A percentile compares a stretch with the other conserved stretches of the same genome.
phyloP scores from a whole-genome alignment of 73 alveolate species.

The Blepharisma japonicum region DNA sequence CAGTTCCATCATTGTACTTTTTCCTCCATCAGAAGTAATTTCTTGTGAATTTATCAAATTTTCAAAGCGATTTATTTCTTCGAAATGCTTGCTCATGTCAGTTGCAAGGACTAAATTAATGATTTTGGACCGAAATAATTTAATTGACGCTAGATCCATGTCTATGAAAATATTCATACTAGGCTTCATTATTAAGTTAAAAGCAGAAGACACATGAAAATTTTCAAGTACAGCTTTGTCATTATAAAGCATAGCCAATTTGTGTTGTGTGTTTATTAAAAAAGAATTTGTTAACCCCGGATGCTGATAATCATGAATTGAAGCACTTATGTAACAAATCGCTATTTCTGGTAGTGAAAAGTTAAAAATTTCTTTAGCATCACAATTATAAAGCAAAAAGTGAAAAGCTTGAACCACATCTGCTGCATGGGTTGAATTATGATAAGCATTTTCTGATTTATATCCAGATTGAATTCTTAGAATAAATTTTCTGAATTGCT shows the following conservation, averaged over 20 bases:
- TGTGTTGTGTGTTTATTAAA: conserved; percentile 49
- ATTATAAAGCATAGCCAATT: conserved; percentile 56
- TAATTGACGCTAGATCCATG: neutral
- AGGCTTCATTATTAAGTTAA: neutral
- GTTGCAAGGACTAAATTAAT: conserved; percentile 42
- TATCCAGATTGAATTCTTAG: conserved; percentile 34
- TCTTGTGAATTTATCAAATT: conserved; percentile 20
- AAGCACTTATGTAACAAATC: conserved; percentile 23
- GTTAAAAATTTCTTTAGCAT: neutral
- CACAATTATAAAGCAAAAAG: neutral
- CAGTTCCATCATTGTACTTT: conserved; percentile 16
- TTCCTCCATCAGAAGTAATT: conserved; percentile 7
- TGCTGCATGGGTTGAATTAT: conserved; percentile 47
- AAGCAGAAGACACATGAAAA: neutral
- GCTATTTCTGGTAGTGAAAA: neutral
- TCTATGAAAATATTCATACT: neutral
- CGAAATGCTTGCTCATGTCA: conserved; percentile 46
- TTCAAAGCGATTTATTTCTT: conserved; percentile 32
- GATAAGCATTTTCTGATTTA: conserved; percentile 38
- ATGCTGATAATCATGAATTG: conserved; percentile 64
- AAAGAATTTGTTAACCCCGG: conserved; percentile 64
- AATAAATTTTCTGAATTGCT: conserved; percentile 9
- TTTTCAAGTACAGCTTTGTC: conserved; percentile 44
- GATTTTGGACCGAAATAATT: neutral
- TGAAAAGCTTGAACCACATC: conserved; percentile 43